Evolutionary conservation across 768 basidiomycete genomes (phyloP).

Genomic region (Pleurotus citrinopileatus): DNA sequence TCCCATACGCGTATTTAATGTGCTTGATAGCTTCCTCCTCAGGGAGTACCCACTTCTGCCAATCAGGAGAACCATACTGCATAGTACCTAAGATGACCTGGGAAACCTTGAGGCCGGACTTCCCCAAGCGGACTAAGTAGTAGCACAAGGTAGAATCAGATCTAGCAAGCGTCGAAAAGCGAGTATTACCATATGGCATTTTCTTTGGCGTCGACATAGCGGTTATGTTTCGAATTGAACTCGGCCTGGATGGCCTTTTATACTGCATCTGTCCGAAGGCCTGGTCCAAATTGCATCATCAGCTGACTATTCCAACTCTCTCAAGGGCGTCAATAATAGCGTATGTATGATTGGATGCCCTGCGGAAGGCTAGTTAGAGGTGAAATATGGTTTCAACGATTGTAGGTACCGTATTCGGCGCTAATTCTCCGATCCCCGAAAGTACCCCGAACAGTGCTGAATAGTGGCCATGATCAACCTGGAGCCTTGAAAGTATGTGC

Average conservation of each 20-base stretch:
- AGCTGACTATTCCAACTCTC: background rate
- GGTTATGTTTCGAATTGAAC: background rate
- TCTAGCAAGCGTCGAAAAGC: too few relatives aligned
- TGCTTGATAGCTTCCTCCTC: slow-evolving; percentile 52
- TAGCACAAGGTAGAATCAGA: background rate
- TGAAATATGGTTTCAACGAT: background rate
- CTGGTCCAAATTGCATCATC: background rate
- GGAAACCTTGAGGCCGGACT: slow-evolving; percentile 61
- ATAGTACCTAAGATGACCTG: slow-evolving; percentile 64
- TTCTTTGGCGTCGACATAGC: background rate
- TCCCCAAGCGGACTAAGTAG: slow-evolving; percentile 39
- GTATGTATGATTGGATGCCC: background rate
- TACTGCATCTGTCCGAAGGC: too few relatives aligned
- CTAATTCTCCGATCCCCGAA: too few relatives aligned
- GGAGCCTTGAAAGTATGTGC: too few relatives aligned
- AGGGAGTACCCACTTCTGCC: slow-evolving; percentile 45
- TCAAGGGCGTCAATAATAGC: background rate
- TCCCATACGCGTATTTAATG: slow-evolving; percentile 34
- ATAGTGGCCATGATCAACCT: too few relatives aligned
- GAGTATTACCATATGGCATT: background rate
- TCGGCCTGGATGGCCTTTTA: too few relatives aligned
- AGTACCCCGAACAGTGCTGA: too few relatives aligned
- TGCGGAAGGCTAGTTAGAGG: background rate
- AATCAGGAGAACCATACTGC: slow-evolving; percentile 53
- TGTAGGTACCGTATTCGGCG: too few relatives aligned